Conservation (phyloP, 2,329 filamentous ascomycete species). For the Pseudogymnoascus sp. region DNA sequence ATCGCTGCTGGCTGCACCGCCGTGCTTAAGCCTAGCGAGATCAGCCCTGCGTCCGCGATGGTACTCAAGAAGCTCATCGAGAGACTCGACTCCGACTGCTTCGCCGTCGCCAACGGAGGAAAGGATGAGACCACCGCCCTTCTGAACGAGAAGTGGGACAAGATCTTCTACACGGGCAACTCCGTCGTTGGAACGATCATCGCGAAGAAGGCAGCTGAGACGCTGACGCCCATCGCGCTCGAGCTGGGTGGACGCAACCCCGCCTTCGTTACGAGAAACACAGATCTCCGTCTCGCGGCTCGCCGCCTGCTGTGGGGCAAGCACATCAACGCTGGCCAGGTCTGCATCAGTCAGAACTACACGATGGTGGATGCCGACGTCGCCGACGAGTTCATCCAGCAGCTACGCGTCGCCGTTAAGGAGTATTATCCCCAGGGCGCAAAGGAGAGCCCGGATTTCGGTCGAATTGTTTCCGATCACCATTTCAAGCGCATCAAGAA, state of each 20-base stretch:
- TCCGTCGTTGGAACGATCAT: constrained; percentile 75
- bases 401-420: constrained; percentile 61
- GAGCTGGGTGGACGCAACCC: constrained; percentile 91
- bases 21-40: constrained; percentile 85
- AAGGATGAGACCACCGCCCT: constrained; percentile 73
- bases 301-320: constrained; percentile 85
- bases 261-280: constrained; percentile 78
- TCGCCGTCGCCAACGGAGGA: constrained; percentile 70
- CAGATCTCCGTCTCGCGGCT: constrained; percentile 72
- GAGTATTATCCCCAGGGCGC: constrained; percentile 80
- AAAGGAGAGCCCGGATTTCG: constrained; percentile 68
- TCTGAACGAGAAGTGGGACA: constrained; percentile 88
- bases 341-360: constrained; percentile 92
- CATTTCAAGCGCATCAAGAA: constrained; percentile 79
- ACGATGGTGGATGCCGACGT: constrained; percentile 71
- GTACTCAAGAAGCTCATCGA: constrained; percentile 72
- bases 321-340: constrained; percentile 75
- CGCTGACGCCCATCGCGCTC: constrained; percentile 77
- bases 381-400: constrained; percentile 61
- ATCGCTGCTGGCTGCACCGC: constrained; percentile 89
- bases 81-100: constrained; percentile 69
- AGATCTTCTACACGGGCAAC: constrained; percentile 93
- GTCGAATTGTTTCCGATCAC: constrained; percentile 68
- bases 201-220: constrained; percentile 78
- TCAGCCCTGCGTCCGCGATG: constrained; percentile 65